phyloP scores from a whole-genome alignment of 2,329 filamentous ascomycete species.

The Xylariaceae sp. region DNA sequence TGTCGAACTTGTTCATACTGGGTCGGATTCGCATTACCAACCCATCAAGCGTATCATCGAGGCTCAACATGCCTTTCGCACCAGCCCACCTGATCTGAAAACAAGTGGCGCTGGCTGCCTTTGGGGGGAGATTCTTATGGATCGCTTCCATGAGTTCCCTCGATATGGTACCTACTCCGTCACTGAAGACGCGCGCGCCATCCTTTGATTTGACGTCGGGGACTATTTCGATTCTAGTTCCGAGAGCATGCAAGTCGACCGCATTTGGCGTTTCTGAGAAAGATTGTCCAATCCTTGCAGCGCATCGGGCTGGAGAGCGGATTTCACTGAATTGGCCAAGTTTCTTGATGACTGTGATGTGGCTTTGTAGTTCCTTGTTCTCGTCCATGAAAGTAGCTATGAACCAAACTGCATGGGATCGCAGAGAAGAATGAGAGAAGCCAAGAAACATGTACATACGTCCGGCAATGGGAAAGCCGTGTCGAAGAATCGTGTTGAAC shows the following conservation, averaged over 20 bases:
- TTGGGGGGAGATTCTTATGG: slow-evolving; percentile 51
- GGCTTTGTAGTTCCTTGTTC: slow-evolving; percentile 32
- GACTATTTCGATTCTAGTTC: slow-evolving; percentile 37
- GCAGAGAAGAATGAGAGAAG: slow-evolving; percentile 76
- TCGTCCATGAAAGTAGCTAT: slow-evolving; percentile 45
- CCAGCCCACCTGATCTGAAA: slow-evolving; percentile 75
- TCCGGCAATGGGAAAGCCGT: slow-evolving; percentile 63
- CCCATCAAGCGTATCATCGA: slow-evolving; percentile 61
- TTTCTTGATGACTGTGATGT: slow-evolving; percentile 42
- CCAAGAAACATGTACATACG: slow-evolving; percentile 66
- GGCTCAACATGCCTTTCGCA: slow-evolving; percentile 70
- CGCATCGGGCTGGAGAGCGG: slow-evolving; percentile 52
- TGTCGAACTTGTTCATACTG: slow-evolving; percentile 79
- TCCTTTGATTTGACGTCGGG: slow-evolving; percentile 50
- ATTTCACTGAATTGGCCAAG: slow-evolving; percentile 53
- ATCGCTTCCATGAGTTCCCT: slow-evolving; percentile 56
- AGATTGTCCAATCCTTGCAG: slow-evolving; percentile 61
- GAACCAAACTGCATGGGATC: slow-evolving; percentile 69
- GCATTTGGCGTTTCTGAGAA: slow-evolving; percentile 74
- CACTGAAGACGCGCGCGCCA: slow-evolving; percentile 65
- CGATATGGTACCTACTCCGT: slow-evolving; percentile 77
- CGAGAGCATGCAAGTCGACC: slow-evolving; percentile 44
- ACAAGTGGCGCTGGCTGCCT: slow-evolving; percentile 55
- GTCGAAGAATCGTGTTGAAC: slow-evolving; percentile 58
- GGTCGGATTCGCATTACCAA: slow-evolving; percentile 59